Conservation (phyloP, 2,329 filamentous ascomycete species). For the Fusarium redolens region DNA sequence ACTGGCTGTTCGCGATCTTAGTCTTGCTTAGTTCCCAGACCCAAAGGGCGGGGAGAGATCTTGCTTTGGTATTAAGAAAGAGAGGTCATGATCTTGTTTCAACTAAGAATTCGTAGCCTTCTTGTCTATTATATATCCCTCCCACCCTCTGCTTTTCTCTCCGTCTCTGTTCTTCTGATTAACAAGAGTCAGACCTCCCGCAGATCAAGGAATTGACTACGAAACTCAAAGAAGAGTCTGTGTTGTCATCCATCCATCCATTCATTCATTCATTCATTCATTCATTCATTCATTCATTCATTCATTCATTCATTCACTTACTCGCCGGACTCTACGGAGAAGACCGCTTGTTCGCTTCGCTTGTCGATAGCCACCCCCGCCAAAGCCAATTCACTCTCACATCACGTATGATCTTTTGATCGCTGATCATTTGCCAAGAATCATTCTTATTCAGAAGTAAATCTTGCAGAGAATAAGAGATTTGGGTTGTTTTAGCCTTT, state of each 20-base stretch:
- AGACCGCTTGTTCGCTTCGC: conserved; percentile 7
- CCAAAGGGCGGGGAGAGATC: conserved; percentile 35
- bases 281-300: background rate
- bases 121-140: background rate
- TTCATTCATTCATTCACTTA: background rate
- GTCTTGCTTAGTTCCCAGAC: conserved; percentile 11
- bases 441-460: conserved; percentile 15
- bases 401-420: conserved; percentile 6
- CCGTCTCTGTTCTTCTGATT: background rate
- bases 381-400: conserved; percentile 25
- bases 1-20: conserved; percentile 42
- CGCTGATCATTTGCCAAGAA: conserved; percentile 11
- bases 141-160: background rate
- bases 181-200: background rate
- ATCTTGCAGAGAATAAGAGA: conserved; percentile 1
- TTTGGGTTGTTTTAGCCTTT: background rate
- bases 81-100: conserved; percentile 9
- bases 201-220: conserved; percentile 22
- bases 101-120: conserved; percentile 16
- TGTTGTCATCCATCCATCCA: conserved; percentile 5
- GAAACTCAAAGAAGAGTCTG: conserved; percentile 21
- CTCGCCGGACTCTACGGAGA: conserved; percentile 20
- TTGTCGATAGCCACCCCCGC: conserved; percentile 29
- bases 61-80: conserved; percentile 1
- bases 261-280: background rate